Evolutionary conservation across 2,329 filamentous ascomycete genomes (phyloP).

Genomic region (Rutstroemia sydowiana): DNA sequence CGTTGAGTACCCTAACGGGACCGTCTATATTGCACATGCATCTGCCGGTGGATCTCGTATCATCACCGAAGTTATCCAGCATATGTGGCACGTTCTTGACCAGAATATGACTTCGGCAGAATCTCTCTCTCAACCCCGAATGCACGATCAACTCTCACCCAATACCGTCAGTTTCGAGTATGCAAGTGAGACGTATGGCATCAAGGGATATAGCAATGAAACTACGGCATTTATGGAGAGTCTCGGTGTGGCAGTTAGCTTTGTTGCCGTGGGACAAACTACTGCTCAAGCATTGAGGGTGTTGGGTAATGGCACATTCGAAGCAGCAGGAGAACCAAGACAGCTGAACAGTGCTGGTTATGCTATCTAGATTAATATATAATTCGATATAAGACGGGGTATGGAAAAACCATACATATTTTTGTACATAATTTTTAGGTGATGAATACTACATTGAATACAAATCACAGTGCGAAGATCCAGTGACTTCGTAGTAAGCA

Average conservation of each 20-base stretch:
- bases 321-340: conserved; percentile 70
- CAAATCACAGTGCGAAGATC: no score
- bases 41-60: conserved; percentile 60
- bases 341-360: conserved; percentile 63
- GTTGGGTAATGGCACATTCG: conserved; percentile 56
- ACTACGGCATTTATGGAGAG: conserved; percentile 51
- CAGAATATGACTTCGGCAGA: conserved; percentile 43
- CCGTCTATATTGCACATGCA: conserved; percentile 52
- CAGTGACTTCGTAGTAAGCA: no score
- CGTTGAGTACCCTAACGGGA: conserved; percentile 49
- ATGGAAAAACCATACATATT: no score
- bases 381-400: no score
- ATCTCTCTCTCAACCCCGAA: conserved; percentile 48
- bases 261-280: conserved; percentile 47
- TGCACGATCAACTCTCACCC: conserved; percentile 58
- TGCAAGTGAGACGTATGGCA: conserved; percentile 29
- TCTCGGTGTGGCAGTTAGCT: conserved; percentile 54
- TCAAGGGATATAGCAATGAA: conserved; percentile 45
- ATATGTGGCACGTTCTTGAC: conserved; percentile 55
- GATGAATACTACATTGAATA: no score
- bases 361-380: conserved; percentile 42
- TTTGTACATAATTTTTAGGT: no score
- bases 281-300: conserved; percentile 58
- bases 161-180: conserved; percentile 53
- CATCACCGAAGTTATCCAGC: conserved; percentile 60